phyloP scores from a whole-genome alignment of 73 alveolate genomes.

The Paramecium octaurelia region DNA sequence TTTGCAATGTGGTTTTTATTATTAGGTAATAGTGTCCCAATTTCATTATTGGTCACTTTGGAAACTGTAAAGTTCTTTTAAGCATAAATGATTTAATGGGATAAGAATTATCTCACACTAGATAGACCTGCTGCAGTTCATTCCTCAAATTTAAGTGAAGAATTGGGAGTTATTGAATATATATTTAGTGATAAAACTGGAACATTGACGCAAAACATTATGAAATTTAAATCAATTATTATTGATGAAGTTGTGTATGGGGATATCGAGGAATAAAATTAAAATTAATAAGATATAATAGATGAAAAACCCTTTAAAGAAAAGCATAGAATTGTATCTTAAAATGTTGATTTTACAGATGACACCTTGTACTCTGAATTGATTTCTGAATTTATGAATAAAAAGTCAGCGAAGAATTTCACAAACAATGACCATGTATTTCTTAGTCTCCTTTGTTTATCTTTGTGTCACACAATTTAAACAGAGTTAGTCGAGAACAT shows the following conservation, averaged over 20 bases:
- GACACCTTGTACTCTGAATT: slow-evolving; percentile 50
- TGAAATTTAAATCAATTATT: slow-evolving; percentile 86
- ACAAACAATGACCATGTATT: neutral
- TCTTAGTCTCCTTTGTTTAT: slow-evolving; percentile 68
- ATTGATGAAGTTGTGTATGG: slow-evolving; percentile 88
- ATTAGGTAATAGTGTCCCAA: slow-evolving; percentile 90
- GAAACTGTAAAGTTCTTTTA: slow-evolving; percentile 89
- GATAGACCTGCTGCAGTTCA: slow-evolving; percentile 88
- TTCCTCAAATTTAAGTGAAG: slow-evolving; percentile 90
- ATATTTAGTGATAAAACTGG: slow-evolving; percentile 96
- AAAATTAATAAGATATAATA: neutral
- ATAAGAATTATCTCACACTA: slow-evolving; percentile 74
- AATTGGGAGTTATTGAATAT: slow-evolving; percentile 92
- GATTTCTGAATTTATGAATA: neutral
- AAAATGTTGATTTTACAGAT: slow-evolving; percentile 88
- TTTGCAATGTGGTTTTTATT: slow-evolving; percentile 91
- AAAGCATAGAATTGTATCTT: neutral
- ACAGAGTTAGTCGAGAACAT: slow-evolving; percentile 71
- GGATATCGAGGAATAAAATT: neutral
- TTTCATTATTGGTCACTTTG: slow-evolving; percentile 90
- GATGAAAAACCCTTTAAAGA: neutral
- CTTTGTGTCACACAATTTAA: slow-evolving; percentile 92
- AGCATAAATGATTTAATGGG: slow-evolving; percentile 88
- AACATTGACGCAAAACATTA: slow-evolving; percentile 89
- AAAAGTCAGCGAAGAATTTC: neutral